phyloP scores from a whole-genome alignment of 306 rosid genomes.

The Pueraria montana region DNA sequence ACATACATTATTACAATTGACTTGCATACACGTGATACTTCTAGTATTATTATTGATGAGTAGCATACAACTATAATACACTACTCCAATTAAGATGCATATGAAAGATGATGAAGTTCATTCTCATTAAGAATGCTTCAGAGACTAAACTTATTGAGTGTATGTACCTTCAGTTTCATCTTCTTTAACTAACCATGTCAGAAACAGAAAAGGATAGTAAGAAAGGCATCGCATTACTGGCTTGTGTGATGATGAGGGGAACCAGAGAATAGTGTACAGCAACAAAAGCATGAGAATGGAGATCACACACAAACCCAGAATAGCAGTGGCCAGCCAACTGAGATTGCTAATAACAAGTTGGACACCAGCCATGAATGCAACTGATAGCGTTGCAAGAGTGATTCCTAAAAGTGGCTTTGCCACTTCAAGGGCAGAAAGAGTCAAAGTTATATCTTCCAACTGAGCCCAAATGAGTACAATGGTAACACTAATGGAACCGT shows the following conservation, averaged over 20 bases:
- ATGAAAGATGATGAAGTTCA: no score
- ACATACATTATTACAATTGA: no score
- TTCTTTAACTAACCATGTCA: neutral
- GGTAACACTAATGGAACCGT: constrained; percentile 30
- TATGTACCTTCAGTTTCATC: neutral
- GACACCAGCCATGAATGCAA: constrained; percentile 53
- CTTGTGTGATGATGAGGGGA: neutral
- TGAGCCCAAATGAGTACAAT: constrained; percentile 47
- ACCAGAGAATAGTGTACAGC: neutral
- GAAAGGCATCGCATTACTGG: neutral
- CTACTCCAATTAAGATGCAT: no score
- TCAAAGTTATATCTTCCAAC: constrained; percentile 27
- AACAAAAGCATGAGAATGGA: neutral
- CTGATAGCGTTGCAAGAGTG: constrained; percentile 35
- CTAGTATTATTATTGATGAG: no score
- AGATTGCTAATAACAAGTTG: constrained; percentile 32
- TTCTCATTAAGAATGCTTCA: no score
- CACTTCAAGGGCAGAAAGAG: neutral
- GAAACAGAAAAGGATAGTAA: neutral
- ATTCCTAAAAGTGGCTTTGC: constrained; percentile 44
- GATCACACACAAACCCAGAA: neutral
- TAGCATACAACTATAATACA: no score
- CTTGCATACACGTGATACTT: no score
- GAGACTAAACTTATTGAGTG: no score
- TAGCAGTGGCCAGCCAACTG: constrained; percentile 26